These are phyloP conservation scores for Sarcomyxa edulis DNA, from an alignment of 768 basidiomycete genomes.

Conservation along the genomic window DNA sequence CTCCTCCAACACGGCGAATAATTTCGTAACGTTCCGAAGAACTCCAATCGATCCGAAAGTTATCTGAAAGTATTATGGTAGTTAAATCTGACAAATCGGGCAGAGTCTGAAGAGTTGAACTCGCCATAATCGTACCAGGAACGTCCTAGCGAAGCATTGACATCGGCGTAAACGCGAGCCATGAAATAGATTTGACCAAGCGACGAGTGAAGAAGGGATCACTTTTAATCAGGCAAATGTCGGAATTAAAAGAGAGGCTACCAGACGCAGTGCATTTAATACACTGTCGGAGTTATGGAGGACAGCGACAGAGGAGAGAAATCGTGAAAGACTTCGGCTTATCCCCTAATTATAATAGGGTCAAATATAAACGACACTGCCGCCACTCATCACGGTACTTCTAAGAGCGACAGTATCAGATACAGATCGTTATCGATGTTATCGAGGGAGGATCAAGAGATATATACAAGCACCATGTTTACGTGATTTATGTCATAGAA, in stretches of 20 bases:
- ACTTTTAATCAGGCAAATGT: not conserved
- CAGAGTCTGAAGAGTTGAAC: slow-evolving; percentile 13
- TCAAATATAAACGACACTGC: too few relatives aligned
- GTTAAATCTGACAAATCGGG: not conserved
- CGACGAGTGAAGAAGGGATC: not conserved
- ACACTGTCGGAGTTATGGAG: too few relatives aligned
- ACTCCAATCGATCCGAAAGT: slow-evolving; percentile 59
- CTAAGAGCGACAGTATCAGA: too few relatives aligned
- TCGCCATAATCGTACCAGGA: slow-evolving; percentile 63
- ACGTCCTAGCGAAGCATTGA: slow-evolving; percentile 51
- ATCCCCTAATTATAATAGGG: too few relatives aligned
- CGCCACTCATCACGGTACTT: too few relatives aligned
- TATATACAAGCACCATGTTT: too few relatives aligned
- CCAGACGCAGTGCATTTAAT: too few relatives aligned
- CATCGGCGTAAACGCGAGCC: slow-evolving; percentile 51
- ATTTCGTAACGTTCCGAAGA: slow-evolving; percentile 65
- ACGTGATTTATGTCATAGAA: too few relatives aligned
- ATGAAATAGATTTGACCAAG: too few relatives aligned
- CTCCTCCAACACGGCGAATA: slow-evolving; percentile 56
- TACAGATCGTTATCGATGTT: too few relatives aligned
- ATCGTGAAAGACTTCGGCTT: too few relatives aligned
- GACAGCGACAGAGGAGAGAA: not conserved
- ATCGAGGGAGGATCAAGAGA: too few relatives aligned
- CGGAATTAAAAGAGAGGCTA: not conserved
- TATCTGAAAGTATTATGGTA: slow-evolving; percentile 30